Conservation (phyloP, 2,329 filamentous ascomycete genomes). For the Colletotrichum noveboracense region DNA sequence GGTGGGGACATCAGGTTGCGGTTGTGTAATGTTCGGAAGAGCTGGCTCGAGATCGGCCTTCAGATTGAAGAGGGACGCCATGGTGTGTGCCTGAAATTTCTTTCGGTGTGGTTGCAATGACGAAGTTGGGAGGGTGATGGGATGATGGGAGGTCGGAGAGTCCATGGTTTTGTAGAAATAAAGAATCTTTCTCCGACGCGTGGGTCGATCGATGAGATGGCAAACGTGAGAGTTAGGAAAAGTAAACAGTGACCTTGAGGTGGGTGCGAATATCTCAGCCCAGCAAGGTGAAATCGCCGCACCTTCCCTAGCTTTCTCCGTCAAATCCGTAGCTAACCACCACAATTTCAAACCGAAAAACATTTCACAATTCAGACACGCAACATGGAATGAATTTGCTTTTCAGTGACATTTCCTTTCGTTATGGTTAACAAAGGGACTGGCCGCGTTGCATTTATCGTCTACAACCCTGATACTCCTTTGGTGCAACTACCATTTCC, state of each 20-base stretch:
- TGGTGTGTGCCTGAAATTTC: not conserved
- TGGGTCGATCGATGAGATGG: not conserved
- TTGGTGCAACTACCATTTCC: no score
- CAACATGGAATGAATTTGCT: not conserved
- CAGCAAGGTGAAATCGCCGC: not conserved
- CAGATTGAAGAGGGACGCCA: not conserved
- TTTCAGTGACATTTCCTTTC: not conserved
- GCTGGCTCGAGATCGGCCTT: not conserved
- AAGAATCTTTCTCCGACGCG: not conserved
- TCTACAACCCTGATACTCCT: no score
- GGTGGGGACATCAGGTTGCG: not conserved
- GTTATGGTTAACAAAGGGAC: not conserved
- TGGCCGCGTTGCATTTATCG: no score
- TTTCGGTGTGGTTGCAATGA: not conserved
- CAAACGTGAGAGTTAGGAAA: rapidly evolving
- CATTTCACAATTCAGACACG: not conserved
- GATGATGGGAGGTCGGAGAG: not conserved
- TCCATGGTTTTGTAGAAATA: not conserved
- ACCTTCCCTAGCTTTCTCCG: not conserved
- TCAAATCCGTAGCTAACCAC: not conserved
- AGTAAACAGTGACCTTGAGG: not conserved
- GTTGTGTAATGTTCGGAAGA: not conserved
- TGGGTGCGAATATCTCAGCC: not conserved
- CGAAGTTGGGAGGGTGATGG: rapidly evolving
- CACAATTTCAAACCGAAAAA: not conserved